Evolutionary conservation across 495 filamentous ascomycete species (phyloP), one percentile per base, ranked within the genome.

Genomic region (Neurospora cerealis): DNA sequence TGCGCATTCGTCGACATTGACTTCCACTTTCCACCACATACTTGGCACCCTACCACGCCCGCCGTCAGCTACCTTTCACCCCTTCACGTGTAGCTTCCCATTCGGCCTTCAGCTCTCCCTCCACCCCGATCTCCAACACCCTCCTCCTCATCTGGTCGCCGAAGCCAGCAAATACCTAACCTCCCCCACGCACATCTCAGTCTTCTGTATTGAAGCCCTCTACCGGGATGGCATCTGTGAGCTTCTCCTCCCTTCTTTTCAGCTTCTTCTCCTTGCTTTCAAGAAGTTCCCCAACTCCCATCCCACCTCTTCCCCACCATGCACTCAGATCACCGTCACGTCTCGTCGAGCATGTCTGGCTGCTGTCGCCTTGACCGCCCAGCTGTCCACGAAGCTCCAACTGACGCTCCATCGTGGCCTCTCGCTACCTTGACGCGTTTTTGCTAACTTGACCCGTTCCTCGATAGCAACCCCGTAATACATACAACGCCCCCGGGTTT

Each of bases 401-500:
- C 34, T 54, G 69, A 13, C 71, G 6, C 66, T 54, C 32, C 41
- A 21, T 11, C 70, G 1, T 19, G 13, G 72, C 5, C 39, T 73
- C 42, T 6, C 28, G 15, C 15, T 36, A 17, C 15, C 11, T 54
- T n/a, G 13, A 38, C 34, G 54, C 40, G 17, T 48, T 32, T 60
- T 44, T 36, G 7, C 48, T 40, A 32, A 46, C 44, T 69, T 71
- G 73, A 79, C 71, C 28, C 32, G 74, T 42, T 28, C 28, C n/a
- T n/a, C 80, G 15, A 62, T 34, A 83, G 82, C 82, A 84, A 79
- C 78, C 82, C 34, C 80, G 82, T 69, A 77, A 80, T 71, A 74
- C 81, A 34, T 87, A 82, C 79, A 84, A 79, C 77, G 80, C 77
- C 75, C 80, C 78, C 70, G 85, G 83, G 80, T 89, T 86, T 73